Base-by-base conservation (phyloP, 176 grass and related monocot genomes). In the Triticum turgidum region DNA sequence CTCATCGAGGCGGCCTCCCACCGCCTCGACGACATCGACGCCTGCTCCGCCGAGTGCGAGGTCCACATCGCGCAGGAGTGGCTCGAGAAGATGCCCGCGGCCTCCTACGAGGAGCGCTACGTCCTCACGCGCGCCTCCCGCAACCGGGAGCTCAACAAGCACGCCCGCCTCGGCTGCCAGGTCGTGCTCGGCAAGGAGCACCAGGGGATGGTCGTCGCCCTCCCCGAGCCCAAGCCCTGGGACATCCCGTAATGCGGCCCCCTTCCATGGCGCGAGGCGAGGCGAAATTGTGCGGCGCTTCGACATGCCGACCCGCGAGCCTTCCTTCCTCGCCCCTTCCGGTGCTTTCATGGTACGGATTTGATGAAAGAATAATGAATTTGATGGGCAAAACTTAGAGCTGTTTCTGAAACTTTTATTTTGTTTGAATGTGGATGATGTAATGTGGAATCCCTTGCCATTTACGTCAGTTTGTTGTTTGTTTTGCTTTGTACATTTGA, bases 21-120 rank as follows among this genome's bases (percentile, higher is more conserved):
- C 72, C 94, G 97, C 35, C 81, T 96, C 8, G 97, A 99, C 89
- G 97, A 99, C 0, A 99, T 99, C 80, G 97, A 99, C 68, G 97
- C 97, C 5, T 99, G 94, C 90, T 91, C 90, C 41, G 94, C 94
- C 47, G 94, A 93, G 85, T 99, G 97, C 85, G 97, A 99, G 89
- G 97, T 99, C 68, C 97, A 96, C 83, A 91, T 99, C 89, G 92
- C 94, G 61, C 96, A 98, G 86, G 93, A 98, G 86, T 98, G 96
- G 96, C 96, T 98, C 39, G 90, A 98, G 4, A 98, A 98, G 88
- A 83, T 96, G 52, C 96, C 96, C 9, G 86, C 92, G 15, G 21
- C 89, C 11, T 92, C 93, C 80, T 94, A 96, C 63, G 92, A 96
- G 67, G 94, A 99, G 85, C 83, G 82, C 5, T 94, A 94, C 71